phyloP scores from a whole-genome alignment of 352 stramenopile species.

The Phytopythium boreale region DNA sequence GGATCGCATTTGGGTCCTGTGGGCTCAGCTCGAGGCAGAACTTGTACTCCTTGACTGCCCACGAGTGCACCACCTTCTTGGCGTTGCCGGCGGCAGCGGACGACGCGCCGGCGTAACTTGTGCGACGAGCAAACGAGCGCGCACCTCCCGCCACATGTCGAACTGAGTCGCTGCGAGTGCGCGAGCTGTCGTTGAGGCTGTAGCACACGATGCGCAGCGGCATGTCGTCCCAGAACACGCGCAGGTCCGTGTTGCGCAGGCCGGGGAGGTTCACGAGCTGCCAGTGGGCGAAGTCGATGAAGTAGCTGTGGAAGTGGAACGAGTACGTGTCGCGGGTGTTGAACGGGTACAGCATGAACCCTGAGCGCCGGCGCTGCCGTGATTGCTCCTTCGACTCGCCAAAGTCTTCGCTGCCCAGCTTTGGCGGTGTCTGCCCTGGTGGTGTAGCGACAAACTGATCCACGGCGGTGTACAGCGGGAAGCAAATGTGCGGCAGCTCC shows the following conservation, averaged over 20 bases:
- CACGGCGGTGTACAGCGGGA: slow-evolving; percentile 58
- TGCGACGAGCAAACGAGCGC: neutral
- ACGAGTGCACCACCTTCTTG: slow-evolving; percentile 29
- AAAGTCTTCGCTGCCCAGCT: slow-evolving; percentile 47
- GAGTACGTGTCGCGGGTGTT: slow-evolving; percentile 65
- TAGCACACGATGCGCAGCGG: slow-evolving; percentile 57
- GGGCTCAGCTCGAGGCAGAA: slow-evolving; percentile 52
- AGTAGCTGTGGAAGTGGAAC: slow-evolving; percentile 73
- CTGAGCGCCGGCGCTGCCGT: slow-evolving; percentile 26
- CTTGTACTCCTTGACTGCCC: slow-evolving; percentile 44
- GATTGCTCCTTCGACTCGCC: slow-evolving; percentile 40
- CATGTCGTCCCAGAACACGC: slow-evolving; percentile 60
- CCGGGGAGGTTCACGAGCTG: slow-evolving; percentile 49
- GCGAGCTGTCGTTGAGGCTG: slow-evolving; percentile 23
- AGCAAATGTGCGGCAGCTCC: slow-evolving; percentile 64
- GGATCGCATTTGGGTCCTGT: slow-evolving; percentile 14
- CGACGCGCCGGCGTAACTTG: neutral
- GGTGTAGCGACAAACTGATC: slow-evolving; percentile 64
- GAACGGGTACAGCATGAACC: slow-evolving; percentile 41
- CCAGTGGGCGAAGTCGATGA: slow-evolving; percentile 63
- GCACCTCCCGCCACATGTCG: neutral
- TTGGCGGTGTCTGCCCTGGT: slow-evolving; percentile 23
- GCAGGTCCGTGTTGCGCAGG: slow-evolving; percentile 39
- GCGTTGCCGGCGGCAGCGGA: slow-evolving; percentile 12
- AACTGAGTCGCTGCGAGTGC: neutral